phyloP scores from a whole-genome alignment of 805 yeast genomes.

The Wickerhamomyces alni region DNA sequence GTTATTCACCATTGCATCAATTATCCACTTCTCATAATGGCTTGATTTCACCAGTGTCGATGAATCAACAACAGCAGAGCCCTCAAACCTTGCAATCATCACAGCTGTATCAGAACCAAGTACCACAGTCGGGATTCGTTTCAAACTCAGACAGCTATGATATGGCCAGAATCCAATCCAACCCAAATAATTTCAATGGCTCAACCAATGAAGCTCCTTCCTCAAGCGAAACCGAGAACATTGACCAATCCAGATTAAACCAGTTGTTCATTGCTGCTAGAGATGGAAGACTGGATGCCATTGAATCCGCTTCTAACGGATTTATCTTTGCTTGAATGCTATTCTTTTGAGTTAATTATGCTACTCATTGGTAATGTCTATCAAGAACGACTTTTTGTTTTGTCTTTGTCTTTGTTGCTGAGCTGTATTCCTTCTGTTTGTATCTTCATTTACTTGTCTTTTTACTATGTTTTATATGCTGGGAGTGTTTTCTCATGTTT shows the following conservation, averaged over 20 bases:
- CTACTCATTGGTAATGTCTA: no score
- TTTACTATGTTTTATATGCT: no score
- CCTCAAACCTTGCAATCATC: not conserved
- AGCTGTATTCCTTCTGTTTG: no score
- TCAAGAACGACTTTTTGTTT: no score
- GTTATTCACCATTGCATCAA: slow-evolving; percentile 7
- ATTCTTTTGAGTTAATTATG: no score
- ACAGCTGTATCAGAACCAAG: not conserved
- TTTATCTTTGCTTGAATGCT: slow-evolving; percentile 4
- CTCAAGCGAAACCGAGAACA: slow-evolving; percentile 23
- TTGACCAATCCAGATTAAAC: slow-evolving; percentile 37
- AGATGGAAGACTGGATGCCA: slow-evolving; percentile 47
- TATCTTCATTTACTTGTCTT: no score
- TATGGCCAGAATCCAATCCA: slow-evolving; percentile 6
- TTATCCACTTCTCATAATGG: not conserved
- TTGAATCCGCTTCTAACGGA: slow-evolving; percentile 43
- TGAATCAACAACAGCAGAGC: slow-evolving; percentile 4
- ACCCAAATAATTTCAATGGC: slow-evolving; percentile 21
- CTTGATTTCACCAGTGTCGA: not conserved
- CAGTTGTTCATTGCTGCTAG: slow-evolving; percentile 49
- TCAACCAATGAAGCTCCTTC: no score
- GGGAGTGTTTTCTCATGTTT: no score
- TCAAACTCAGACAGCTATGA: slow-evolving; percentile 10
- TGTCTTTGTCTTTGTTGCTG: no score
- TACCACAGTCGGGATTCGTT: not conserved